phyloP scores from a whole-genome alignment of 2,329 filamentous ascomycete genomes.

The Huntiella bhutanensis region DNA sequence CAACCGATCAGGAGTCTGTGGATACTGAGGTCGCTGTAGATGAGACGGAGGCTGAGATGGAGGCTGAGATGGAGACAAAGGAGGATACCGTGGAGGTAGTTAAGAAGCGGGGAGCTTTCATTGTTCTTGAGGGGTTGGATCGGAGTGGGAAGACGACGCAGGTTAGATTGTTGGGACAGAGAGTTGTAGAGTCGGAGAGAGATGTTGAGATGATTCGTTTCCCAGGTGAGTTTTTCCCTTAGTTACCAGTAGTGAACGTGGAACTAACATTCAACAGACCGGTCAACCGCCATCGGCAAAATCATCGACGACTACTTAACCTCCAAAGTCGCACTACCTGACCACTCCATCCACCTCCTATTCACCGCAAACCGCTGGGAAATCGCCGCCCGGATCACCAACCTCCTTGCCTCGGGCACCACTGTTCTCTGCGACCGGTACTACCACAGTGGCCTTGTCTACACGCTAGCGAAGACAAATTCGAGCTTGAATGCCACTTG shows the following conservation, averaged over 20 bases:
- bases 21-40: neutral
- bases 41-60: neutral
- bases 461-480: conserved; percentile 73
- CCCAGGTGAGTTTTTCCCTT: conserved; percentile 26
- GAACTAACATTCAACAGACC: conserved; percentile 31
- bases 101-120: conserved; percentile 43
- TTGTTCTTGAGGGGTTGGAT: conserved; percentile 78
- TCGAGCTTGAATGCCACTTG: conserved; percentile 51
- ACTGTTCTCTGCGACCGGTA: conserved; percentile 82
- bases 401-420: conserved; percentile 41
- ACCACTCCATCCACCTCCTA: conserved; percentile 75
- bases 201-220: conserved; percentile 36
- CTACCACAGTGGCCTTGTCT: conserved; percentile 86
- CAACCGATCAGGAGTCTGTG: neutral
- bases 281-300: conserved; percentile 65
- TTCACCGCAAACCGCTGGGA: conserved; percentile 92
- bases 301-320: conserved; percentile 75
- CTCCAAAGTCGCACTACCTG: conserved; percentile 53
- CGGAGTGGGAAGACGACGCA: conserved; percentile 86
- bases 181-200: conserved; percentile 29
- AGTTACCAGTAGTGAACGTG: neutral
- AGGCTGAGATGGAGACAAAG: neutral
- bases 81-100: conserved; percentile 4
- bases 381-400: conserved; percentile 29
- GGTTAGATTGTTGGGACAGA: conserved; percentile 47